A percentile compares a stretch with the other conserved stretches of the same genome.
Conservation (phyloP, 768 basidiomycete species). For the Paxillus ammoniavirescens region DNA sequence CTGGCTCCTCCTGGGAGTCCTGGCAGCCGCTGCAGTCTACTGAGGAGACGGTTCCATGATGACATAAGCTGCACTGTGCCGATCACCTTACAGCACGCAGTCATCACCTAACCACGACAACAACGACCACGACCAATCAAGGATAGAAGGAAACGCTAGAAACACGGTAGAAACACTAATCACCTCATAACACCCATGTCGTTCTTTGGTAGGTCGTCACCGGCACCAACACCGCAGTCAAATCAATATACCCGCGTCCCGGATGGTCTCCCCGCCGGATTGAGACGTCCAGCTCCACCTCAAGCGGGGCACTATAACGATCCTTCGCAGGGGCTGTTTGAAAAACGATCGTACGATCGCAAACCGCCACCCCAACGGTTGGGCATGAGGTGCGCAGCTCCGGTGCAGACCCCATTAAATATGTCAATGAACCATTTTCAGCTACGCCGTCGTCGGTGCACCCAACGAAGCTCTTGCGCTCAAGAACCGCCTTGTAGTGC, state of each 20-base stretch:
- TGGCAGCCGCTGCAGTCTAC: too few relatives aligned
- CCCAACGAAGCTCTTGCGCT: constrained; percentile 72
- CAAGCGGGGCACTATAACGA: constrained; percentile 52
- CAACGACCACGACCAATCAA: background rate
- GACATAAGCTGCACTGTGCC: constrained; percentile 14
- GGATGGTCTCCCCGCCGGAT: constrained; percentile 34
- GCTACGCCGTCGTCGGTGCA: constrained; percentile 56
- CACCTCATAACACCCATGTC: constrained; percentile 16
- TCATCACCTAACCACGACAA: background rate
- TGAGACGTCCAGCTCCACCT: constrained; percentile 38
- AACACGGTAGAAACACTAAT: background rate
- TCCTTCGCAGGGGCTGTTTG: constrained; percentile 46
- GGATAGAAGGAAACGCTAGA: background rate
- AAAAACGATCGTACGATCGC: constrained; percentile 46
- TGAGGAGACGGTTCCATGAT: constrained; percentile 4
- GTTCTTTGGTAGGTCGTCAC: constrained; percentile 46
- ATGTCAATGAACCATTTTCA: constrained; percentile 17
- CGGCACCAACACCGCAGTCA: constrained; percentile 31
- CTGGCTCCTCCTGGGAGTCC: background rate
- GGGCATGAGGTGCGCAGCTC: constrained; percentile 22
- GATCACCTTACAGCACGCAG: background rate
- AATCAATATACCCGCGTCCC: constrained; percentile 46
- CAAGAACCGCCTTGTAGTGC: constrained; percentile 78
- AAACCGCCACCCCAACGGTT: constrained; percentile 36
- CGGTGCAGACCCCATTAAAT: background rate